Percentiles rank a stretch among this genome's conserved stretches.
phyloP scores from a whole-genome alignment of 768 basidiomycete genomes.

The Lactarius psammicola region DNA sequence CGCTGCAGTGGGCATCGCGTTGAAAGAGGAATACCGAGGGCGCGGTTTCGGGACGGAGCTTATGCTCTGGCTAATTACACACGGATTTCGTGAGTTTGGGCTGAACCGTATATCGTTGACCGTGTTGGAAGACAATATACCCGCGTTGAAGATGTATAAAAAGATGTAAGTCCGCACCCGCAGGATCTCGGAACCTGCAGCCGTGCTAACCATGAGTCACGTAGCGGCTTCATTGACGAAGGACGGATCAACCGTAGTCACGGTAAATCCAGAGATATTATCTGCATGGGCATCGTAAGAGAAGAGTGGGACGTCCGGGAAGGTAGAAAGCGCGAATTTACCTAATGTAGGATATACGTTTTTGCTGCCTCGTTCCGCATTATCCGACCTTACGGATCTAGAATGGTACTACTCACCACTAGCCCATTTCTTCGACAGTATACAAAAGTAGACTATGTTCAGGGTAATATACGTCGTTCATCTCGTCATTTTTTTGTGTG shows the following conservation, averaged over 20 bases:
- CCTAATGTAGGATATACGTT: slow-evolving; percentile 4
- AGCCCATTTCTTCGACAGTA: background rate
- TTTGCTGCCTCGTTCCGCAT: background rate
- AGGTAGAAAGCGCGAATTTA: slow-evolving; percentile 5
- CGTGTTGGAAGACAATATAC: slow-evolving; percentile 40
- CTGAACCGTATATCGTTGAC: slow-evolving; percentile 44
- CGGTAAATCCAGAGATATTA: slow-evolving; percentile 4
- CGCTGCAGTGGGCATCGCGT: slow-evolving; percentile 37
- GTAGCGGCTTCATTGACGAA: slow-evolving; percentile 25
- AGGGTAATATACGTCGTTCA: background rate
- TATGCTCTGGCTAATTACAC: slow-evolving; percentile 42
- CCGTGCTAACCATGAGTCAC: slow-evolving; percentile 1
- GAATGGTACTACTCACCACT: background rate
- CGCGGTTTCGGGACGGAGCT: slow-evolving; percentile 45
- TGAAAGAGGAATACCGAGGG: slow-evolving; percentile 38
- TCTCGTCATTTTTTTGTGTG: background rate
- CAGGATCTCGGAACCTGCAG: background rate
- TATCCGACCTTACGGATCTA: background rate
- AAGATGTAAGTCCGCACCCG: slow-evolving; percentile 39
- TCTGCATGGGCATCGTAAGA: slow-evolving; percentile 24
- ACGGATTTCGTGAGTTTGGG: slow-evolving; percentile 41
- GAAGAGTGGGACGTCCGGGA: slow-evolving; percentile 24
- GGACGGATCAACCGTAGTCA: slow-evolving; percentile 1
- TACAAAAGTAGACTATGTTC: background rate
- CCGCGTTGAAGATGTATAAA: slow-evolving; percentile 42